A percentile compares a stretch with the other conserved stretches of the same genome.
phyloP scores from a whole-genome alignment of 352 stramenopile species.

The Phytophthora uliginosa region DNA sequence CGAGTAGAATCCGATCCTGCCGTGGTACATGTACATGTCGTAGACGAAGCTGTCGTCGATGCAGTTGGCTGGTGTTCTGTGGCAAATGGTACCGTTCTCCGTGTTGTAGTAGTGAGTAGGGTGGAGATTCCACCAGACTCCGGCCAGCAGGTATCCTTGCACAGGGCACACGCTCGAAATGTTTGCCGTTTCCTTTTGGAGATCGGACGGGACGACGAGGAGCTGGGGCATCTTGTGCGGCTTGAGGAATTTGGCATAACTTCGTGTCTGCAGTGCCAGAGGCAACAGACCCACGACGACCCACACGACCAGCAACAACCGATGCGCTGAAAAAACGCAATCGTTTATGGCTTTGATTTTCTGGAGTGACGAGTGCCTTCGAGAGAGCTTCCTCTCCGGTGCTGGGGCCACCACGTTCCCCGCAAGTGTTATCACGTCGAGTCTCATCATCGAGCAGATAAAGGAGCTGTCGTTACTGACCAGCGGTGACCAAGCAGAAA shows the following conservation, averaged over 20 bases:
- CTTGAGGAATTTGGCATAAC: slow-evolving; percentile 20
- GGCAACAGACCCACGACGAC: slow-evolving; percentile 4
- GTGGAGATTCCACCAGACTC: slow-evolving; percentile 8
- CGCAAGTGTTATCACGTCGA: background rate
- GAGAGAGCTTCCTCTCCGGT: background rate
- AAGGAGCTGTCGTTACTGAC: background rate
- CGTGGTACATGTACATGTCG: slow-evolving; percentile 30
- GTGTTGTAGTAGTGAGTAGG: slow-evolving; percentile 15
- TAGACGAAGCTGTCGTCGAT: slow-evolving; percentile 6
- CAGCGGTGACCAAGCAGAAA: background rate
- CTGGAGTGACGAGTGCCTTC: background rate
- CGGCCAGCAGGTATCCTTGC: background rate
- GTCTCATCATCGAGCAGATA: background rate
- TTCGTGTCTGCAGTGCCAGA: slow-evolving; percentile 15
- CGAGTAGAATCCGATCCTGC: slow-evolving; percentile 25
- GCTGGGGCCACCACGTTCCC: background rate
- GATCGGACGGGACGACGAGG: background rate
- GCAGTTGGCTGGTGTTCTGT: slow-evolving; percentile 3
- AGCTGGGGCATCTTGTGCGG: slow-evolving; percentile 17
- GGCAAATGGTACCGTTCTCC: background rate
- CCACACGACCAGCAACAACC: slow-evolving; percentile 17
- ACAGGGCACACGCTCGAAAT: background rate
- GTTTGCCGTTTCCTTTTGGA: background rate
- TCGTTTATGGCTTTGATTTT: background rate
- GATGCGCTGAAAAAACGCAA: background rate